Conservation (phyloP, 2,329 filamentous ascomycete species). For the Colletotrichum scovillei region DNA sequence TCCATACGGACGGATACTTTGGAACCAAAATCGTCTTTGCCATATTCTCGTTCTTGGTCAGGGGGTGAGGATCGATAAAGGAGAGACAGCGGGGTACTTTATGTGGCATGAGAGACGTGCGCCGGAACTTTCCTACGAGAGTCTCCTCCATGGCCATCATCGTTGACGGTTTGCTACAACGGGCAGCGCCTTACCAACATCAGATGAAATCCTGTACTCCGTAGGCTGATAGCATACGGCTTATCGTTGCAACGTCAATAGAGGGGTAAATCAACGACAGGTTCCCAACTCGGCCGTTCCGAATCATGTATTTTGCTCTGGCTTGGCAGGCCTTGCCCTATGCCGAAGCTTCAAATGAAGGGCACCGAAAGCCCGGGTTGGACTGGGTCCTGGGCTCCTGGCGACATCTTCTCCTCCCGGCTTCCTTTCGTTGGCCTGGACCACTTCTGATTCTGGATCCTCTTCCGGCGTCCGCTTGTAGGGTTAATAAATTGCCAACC, state of each 20-base stretch:
- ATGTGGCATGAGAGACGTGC: not conserved
- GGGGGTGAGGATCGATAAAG: too few relatives aligned
- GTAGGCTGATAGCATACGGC: not conserved
- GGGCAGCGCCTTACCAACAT: not conserved
- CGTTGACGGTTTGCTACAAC: not conserved
- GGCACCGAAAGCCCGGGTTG: slow-evolving; percentile 11
- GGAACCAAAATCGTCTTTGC: not conserved
- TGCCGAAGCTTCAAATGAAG: not conserved
- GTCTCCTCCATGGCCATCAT: not conserved
- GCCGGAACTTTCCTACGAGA: not conserved
- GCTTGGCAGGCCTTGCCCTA: not conserved
- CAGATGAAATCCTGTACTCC: not conserved
- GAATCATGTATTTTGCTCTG: not conserved
- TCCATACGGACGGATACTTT: not conserved
- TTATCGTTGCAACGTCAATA: too few relatives aligned
- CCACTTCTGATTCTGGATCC: not conserved
- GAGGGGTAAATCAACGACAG: not conserved
- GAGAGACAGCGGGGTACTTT: not conserved
- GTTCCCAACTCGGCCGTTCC: not conserved
- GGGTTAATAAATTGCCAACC: not conserved
- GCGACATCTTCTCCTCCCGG: not conserved
- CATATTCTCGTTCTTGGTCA: not conserved
- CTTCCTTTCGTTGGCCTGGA: not conserved
- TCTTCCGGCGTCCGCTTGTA: slow-evolving; percentile 1
- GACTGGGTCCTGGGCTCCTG: slow-evolving; percentile 2